Conservation (phyloP, 2,329 filamentous ascomycete genomes). For the Mycosphaerella sp. region DNA sequence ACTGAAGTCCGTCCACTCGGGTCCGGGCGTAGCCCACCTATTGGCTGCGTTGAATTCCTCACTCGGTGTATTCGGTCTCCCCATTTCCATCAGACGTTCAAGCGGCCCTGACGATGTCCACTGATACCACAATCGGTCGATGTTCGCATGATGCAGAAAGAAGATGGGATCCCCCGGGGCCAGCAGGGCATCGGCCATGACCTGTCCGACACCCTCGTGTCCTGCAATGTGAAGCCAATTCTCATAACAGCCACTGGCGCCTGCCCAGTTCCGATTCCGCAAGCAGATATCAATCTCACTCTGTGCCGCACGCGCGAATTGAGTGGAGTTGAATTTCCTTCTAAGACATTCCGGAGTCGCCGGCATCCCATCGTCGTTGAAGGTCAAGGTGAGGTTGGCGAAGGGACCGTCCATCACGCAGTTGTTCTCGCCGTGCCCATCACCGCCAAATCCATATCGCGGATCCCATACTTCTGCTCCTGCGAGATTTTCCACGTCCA, state of each 20-base stretch:
- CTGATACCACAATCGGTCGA: constrained; percentile 20
- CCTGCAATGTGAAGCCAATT: constrained; percentile 19
- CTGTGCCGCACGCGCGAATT: constrained; percentile 14
- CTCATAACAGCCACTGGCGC: constrained; percentile 18
- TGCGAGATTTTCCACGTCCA: constrained; percentile 15
- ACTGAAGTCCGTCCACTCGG: constrained; percentile 18
- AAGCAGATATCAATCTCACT: constrained; percentile 17
- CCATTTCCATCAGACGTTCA: constrained; percentile 14
- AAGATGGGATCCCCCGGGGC: constrained; percentile 23
- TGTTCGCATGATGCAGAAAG: constrained; percentile 23
- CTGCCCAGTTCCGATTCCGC: constrained; percentile 10
- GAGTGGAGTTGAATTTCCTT: constrained; percentile 11
- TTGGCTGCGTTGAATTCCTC: constrained; percentile 16
- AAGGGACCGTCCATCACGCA: constrained; percentile 19
- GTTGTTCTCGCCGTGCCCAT: constrained; percentile 6
- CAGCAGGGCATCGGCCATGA: constrained; percentile 21
- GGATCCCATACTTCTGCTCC: constrained; percentile 18
- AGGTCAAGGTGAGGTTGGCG: constrained; percentile 14
- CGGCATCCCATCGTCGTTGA: constrained; percentile 8
- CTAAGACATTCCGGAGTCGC: constrained; percentile 12
- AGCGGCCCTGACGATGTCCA: constrained; percentile 16
- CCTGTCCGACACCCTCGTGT: constrained; percentile 18
- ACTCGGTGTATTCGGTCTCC: constrained; percentile 18
- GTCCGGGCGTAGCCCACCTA: constrained; percentile 17
- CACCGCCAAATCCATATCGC: constrained; percentile 16